Conservation (phyloP, 352 stramenopile species). For the Pythium rhizo-oryzae region DNA sequence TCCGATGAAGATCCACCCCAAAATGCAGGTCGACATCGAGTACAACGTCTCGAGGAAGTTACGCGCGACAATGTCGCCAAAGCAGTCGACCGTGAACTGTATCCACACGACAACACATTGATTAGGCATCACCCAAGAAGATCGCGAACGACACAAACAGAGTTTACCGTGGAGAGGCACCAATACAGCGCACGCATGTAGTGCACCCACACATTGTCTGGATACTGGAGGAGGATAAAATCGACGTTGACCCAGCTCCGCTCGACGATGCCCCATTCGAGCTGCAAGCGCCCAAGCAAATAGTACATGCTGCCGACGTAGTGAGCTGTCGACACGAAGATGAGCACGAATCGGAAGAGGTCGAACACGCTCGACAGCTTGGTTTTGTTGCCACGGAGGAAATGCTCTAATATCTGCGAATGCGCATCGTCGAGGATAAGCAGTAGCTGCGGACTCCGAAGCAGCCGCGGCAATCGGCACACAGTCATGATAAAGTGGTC, state of each 20-base stretch:
- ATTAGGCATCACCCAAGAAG: too few species aligned
- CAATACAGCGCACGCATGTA: conserved; percentile 84
- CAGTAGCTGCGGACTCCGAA: conserved; percentile 33
- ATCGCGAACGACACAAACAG: too few species aligned
- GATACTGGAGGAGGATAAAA: conserved; percentile 53
- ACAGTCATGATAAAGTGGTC: conserved; percentile 29
- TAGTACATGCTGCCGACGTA: conserved; percentile 38
- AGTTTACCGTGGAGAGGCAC: conserved; percentile 73
- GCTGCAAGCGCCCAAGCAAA: conserved; percentile 26
- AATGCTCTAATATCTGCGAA: conserved; percentile 30
- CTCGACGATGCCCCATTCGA: conserved; percentile 27
- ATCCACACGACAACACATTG: too few species aligned
- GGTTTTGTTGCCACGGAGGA: conserved; percentile 31
- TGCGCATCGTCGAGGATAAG: conserved; percentile 31
- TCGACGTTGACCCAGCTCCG: conserved; percentile 64
- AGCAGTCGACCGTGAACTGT: conserved; percentile 81
- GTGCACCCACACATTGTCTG: conserved; percentile 48
- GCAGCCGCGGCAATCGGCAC: conserved; percentile 26
- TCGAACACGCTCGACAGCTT: conserved; percentile 34
- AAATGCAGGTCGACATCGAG: conserved; percentile 61
- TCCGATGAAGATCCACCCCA: conserved; percentile 79
- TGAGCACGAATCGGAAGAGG: conserved; percentile 35
- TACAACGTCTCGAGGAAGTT: conserved; percentile 69
- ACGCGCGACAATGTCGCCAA: conserved; percentile 63
- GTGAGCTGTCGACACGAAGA: conserved; percentile 35